Evolutionary conservation across 805 yeast species (phyloP), one percentile per base, ranked within the genome.

Genomic region (Starmera dryadoides): DNA sequence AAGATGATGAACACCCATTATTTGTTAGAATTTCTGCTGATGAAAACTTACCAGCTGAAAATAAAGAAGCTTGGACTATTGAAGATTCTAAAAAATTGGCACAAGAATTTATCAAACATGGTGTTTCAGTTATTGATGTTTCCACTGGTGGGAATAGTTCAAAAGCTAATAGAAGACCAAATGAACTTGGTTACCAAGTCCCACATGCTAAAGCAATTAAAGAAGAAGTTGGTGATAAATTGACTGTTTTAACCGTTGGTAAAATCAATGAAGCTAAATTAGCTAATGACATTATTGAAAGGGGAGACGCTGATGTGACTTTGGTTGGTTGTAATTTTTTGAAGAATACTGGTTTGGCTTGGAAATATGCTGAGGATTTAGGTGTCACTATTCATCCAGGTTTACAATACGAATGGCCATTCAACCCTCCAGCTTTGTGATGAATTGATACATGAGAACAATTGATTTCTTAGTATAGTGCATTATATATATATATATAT

Each of bases 111-210:
- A 58, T 59, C 15, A 62, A 64, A 18, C 60, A 55, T 37, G 78
- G 75, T 9, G 64, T 78, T 34, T 76, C 73, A 42, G 56, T 77
- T 15, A 44, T 78, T 29, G 84, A 79, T 49, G 64, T 71, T 33
- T 74, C 81, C 1, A 60, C 76, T 7, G 82, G 81, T 42, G 79
- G 79, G 34, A 66, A 64, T 49, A 58, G 57, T 45, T 42, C 55
- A 33, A 47, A 56, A 33, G 62, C 57, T 41, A 49, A 42, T 19
- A 48, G 64, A 48, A 49, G 62, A 51, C 37, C 50, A 54, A 33
- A 34, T 4, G 11, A 15, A 15, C 41, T 39, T 3, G 71, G 69
- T 2, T 45, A 56, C 41, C 73, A 71, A 43, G 59, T 59, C 4
- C 65, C 60, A 16, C 52, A 56, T 35, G 71, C 81, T 6, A 53